These are phyloP conservation scores for Manihot esculenta DNA, from an alignment of 441 rosid genomes.

Conservation along the genomic window DNA sequence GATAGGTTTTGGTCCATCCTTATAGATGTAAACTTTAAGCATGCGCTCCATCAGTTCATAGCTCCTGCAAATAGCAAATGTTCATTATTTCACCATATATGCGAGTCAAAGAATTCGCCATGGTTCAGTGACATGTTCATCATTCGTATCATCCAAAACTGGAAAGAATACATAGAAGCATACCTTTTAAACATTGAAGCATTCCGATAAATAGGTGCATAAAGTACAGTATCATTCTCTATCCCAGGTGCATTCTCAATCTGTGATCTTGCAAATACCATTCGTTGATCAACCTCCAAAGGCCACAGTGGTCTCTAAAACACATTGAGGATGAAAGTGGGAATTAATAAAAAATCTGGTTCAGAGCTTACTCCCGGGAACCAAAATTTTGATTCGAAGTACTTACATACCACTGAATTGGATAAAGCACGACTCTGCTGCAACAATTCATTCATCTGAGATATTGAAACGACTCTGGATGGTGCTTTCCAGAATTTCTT, in stretches of 20 bases:
- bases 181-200: conserved; percentile 71
- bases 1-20: conserved; percentile 75
- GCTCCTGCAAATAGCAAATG: conserved; percentile 46
- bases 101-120: not conserved
- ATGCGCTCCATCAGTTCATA: conserved; percentile 77
- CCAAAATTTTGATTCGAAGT: conserved; percentile 1
- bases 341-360: conserved; percentile 9
- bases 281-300: conserved; percentile 53
- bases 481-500: conserved; percentile 30
- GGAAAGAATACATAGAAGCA: not conserved
- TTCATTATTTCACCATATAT: too few relatives aligned
- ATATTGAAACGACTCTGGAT: conserved; percentile 42
- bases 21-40: conserved; percentile 75
- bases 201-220: conserved; percentile 64
- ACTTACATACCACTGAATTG: conserved; percentile 40
- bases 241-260: conserved; percentile 57
- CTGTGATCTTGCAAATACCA: conserved; percentile 53
- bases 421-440: conserved; percentile 41
- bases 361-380: conserved; percentile 15
- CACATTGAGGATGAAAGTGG: conserved; percentile 8
- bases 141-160: not conserved
- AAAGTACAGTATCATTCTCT: conserved; percentile 42
- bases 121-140: not conserved
- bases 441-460: conserved; percentile 55
- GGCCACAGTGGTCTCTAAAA: conserved; percentile 51